Base-by-base conservation (phyloP, 1,284 basidiomycete species). In the Hemileia vastatrix region DNA sequence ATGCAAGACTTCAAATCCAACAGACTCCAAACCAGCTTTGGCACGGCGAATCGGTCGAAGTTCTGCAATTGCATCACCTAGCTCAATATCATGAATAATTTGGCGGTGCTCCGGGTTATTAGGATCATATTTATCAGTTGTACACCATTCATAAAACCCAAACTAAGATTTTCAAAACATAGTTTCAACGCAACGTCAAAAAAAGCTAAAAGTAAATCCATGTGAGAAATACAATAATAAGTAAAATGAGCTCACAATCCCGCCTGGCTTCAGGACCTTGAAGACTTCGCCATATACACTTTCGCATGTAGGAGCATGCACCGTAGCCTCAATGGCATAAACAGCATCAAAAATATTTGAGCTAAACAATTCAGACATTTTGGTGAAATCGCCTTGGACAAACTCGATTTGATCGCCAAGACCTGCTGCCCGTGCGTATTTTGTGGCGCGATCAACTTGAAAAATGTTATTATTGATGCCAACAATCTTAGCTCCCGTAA, bases 401-500 rank as follows among this genome's bases (percentile, higher is more conserved):
- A 86, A 97, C 54, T 83, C 81, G 50, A 97, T 82, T 77, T 90
- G 86, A 67, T 84, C 79, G 64, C 85, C 81, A 44, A 97, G 81
- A 2, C 86, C 88, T 36, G 86, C 88, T 67, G 82, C 80, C 70
- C 83, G 81, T 57, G 93, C 91, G 78, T 96, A 93, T 77, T 83
- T 84, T 68, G 83, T 82, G 3, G 92, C 94, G 33, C 90, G 84
- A 62, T 83, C 82, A 60, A 97, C 80, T 79, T 98, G 95, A 82
- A 90, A 97, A 71, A 88, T 88, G 78, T 98, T 98, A 83, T 96
- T 97, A 81, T 96, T 98, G 70, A 97, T 71, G 53, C 94, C 94
- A 68, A 90, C 81, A 69, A 98, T 86, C 67, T 86, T 81, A 60
- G 83, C 87, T 76, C 93, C 93, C n/a, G 89, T 80, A 80, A 98